Evolutionary conservation across 225 moss, liverwort and hornwort species (phyloP), one percentile per base, ranked within the genome.

Genomic region (Physcomitrium patens): DNA sequence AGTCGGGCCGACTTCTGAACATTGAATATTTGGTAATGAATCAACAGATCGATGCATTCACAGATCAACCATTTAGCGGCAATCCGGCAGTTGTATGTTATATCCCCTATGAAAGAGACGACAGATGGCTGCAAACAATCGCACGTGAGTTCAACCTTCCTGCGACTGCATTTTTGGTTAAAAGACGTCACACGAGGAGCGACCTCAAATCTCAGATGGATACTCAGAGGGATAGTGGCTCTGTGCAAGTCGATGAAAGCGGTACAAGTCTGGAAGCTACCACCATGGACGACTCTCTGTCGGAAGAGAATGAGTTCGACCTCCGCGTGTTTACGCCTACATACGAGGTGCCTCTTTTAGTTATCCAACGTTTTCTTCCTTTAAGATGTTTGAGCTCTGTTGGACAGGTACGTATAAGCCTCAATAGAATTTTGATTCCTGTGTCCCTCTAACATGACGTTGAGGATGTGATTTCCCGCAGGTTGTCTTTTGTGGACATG

Each of bases 1-100:
- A 27, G 65, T 77, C 19, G 71, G 63, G 61, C 15, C 4, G 49
- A 65, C 61, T 84, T n/a, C 65, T 80, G 9, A 84, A 74, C 66
- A 54, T 68, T 60, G 68, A 18, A 72, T 60, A 78, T 70, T 37
- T 82, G 65, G 67, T 84, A 75, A 77, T 84, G 80, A 65, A 56
- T 77, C 73, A 72, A 63, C 84, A 96, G 96, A 91, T 96, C 63
- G 92, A 99, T 83, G 83, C 89, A 37, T 99, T 99, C 60, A 83
- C 99, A 72, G 91, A 87, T 80, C 83, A 71, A 80, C 86, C 99
- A 23, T 99, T 95, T 80, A 81, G 88, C 75, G 99, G 99, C 85
- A 99, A 99, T 76, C 91, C 99, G 60, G 95, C 99, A 62, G 95
- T 95, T 62, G 99, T 95, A 19, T 95, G 95, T 76, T 95, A 91